A percentile compares a stretch with the other conserved stretches of the same genome.
Evolutionary conservation across 345 rosid species (phyloP).

Genomic region (Dimocarpus longan): DNA sequence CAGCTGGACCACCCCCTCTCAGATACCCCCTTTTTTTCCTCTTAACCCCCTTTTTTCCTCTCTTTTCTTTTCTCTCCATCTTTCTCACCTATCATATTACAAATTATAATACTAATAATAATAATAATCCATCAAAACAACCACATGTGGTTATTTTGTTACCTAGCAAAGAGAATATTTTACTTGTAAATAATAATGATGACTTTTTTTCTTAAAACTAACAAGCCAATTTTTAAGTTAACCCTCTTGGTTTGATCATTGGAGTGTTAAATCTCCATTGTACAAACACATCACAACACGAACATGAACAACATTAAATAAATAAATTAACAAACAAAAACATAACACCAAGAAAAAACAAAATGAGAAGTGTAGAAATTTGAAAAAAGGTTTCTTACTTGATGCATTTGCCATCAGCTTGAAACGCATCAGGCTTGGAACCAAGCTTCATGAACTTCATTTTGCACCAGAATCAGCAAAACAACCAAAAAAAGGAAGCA

Average conservation of each 20-base stretch:
- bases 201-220: neutral
- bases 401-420: constrained; percentile 67
- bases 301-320: neutral
- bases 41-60: neutral
- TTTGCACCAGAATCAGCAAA: constrained; percentile 24
- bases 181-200: neutral
- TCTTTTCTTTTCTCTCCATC: constrained; percentile 10
- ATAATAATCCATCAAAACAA: constrained; percentile 22
- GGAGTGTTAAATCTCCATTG: constrained; percentile 10
- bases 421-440: constrained; percentile 87
- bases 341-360: neutral
- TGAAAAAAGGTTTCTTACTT: constrained; percentile 42
- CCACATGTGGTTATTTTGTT: constrained; percentile 34
- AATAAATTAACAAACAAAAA: neutral
- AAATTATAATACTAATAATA: constrained; percentile 12
- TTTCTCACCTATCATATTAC: constrained; percentile 18
- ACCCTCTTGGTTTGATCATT: neutral
- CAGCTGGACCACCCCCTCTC: constrained; percentile 44
- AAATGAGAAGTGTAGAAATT: neutral
- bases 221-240: neutral
- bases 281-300: neutral
- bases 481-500: neutral
- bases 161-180: constrained; percentile 18
- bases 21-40: constrained; percentile 4
- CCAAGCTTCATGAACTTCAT: constrained; percentile 99